Evolutionary conservation across 1,284 basidiomycete species (phyloP).

Genomic region (Veloboletus limbatus): DNA sequence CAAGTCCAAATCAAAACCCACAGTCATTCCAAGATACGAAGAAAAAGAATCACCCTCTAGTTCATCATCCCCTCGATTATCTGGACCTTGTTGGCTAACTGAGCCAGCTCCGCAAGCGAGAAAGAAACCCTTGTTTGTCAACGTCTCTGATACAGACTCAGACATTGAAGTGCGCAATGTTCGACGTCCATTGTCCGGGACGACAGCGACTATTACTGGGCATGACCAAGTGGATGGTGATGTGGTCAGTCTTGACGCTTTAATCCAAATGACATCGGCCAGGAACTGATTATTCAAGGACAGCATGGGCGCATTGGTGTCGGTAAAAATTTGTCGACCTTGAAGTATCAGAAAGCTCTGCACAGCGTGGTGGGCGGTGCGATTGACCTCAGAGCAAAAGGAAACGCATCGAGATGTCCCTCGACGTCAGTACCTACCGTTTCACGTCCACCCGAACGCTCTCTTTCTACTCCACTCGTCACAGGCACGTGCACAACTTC

Average conservation of each 20-base stretch:
- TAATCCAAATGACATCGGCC: neutral
- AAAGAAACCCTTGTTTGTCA: slow-evolving; percentile 23
- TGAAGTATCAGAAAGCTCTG: neutral
- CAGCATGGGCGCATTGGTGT: slow-evolving; percentile 9
- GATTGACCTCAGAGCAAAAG: slow-evolving; percentile 7
- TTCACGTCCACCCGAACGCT: neutral
- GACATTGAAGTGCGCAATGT: slow-evolving; percentile 22
- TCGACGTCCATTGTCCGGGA: slow-evolving; percentile 1
- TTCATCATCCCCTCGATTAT: slow-evolving; percentile 3
- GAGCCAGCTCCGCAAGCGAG: slow-evolving; percentile 1
- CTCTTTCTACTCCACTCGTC: slow-evolving; percentile 2
- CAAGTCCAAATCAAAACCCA: neutral
- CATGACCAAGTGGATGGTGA: neutral
- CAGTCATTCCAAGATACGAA: slow-evolving; percentile 7
- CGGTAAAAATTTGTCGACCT: neutral
- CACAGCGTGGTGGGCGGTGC: neutral
- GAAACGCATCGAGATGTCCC: neutral
- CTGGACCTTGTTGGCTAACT: neutral
- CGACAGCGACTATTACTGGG: neutral
- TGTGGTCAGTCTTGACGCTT: slow-evolving; percentile 11
- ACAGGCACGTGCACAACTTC: neutral
- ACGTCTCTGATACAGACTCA: slow-evolving; percentile 28
- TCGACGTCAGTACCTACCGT: neutral
- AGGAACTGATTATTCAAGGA: slow-evolving; percentile 5
- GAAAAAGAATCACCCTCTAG: slow-evolving; percentile 14